These are phyloP conservation scores for Gliomastix tumulicola DNA, from an alignment of 2,329 filamentous ascomycete genomes.

Conservation along the genomic window DNA sequence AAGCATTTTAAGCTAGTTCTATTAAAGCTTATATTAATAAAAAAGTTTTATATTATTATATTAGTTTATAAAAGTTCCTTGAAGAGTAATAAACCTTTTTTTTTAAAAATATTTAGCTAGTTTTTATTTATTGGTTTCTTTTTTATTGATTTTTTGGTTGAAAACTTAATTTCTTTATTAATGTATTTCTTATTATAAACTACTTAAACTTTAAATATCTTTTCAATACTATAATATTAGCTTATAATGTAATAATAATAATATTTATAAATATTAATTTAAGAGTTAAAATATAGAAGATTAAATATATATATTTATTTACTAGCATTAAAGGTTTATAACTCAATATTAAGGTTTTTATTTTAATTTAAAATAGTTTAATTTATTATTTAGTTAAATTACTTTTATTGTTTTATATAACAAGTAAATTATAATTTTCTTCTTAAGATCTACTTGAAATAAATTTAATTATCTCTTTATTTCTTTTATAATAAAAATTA, in stretches of 20 bases:
- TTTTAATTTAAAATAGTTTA: slow-evolving; percentile 9
- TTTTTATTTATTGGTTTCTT: neutral
- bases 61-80: too few species aligned
- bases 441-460: slow-evolving; percentile 6
- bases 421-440: slow-evolving; percentile 9
- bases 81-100: too few species aligned
- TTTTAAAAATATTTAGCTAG: too few species aligned
- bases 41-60: too few species aligned
- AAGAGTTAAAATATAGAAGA: too few species aligned
- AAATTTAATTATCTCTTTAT: slow-evolving; percentile 6
- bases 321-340: slow-evolving; percentile 7
- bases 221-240: too few species aligned
- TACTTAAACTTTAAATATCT: slow-evolving; percentile 10
- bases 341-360: slow-evolving; percentile 7
- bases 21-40: too few species aligned
- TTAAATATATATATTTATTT: slow-evolving; percentile 4
- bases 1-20: too few species aligned
- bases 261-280: too few species aligned
- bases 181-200: slow-evolving; percentile 7
- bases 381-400: slow-evolving; percentile 8
- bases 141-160: slow-evolving; percentile 1
- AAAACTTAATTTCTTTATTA: slow-evolving; percentile 3
- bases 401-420: slow-evolving; percentile 8
- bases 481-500: too few species aligned
- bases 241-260: too few species aligned